Evolutionary conservation across 1,284 basidiomycete genomes (phyloP), one percentile per base, ranked within the genome.

Genomic region (Marasmius sp.): DNA sequence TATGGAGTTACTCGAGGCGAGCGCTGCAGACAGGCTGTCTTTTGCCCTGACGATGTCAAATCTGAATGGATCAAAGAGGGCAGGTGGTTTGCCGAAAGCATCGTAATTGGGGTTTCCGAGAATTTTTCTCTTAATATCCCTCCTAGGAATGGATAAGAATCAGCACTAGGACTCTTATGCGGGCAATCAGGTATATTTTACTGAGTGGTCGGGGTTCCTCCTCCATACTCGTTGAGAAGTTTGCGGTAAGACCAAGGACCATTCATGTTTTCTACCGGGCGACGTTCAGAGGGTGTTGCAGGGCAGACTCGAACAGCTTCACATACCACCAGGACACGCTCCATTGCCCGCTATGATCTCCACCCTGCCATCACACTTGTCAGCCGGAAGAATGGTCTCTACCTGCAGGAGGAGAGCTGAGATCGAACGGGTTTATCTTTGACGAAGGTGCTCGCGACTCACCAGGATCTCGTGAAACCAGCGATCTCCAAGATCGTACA

Each of bases 401-500:
- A 73, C 71, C 27, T 27, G 27, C 5, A 5, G 5, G 5, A 27
- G 27, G 5, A 27, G 27, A 27, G 5, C 27, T 27, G 27, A 27
- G 27, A 27, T 27, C 27, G 5, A 27, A 27, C 27, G 5, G 27
- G 27, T 2, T 27, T 27, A 5, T 27, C 27, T 27, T 27, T 27
- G 27, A 27, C 27, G 5, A 27, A 2, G 5, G 5, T 27, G 27
- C 5, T 2, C 27, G 27, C 27, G 27, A 27, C 27, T 27, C 27
- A 27, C 27, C 61, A 69, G 62, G 36, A 72, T 70, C 20, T 67
- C 64, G 57, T 73, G 69, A 51, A 57, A 65, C 66, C 69, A 73
- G 53, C 68, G 69, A 53, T 74, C 72, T 6, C 72, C 72, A 61
- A 71, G 71, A 59, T 72, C 72, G 53, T 72, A 72, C 43, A 72